These are phyloP conservation scores for Stephania japonica DNA, from an alignment of 164 flowering plant species.

Conservation along the genomic window DNA sequence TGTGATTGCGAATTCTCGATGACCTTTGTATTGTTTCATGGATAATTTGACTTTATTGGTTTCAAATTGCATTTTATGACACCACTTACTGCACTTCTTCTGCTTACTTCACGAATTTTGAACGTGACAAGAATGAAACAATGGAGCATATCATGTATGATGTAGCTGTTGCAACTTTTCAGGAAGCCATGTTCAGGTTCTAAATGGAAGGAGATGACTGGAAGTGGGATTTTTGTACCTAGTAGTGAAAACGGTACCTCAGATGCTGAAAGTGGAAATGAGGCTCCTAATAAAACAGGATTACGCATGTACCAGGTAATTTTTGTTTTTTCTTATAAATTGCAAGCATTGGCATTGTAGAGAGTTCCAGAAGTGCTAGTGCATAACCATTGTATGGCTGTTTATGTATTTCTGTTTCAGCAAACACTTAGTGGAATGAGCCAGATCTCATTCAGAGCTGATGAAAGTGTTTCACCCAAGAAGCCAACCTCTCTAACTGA, in stretches of 20 bases:
- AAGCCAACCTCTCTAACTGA: slow-evolving; percentile 70
- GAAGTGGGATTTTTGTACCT: slow-evolving; percentile 75
- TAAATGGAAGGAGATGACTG: slow-evolving; percentile 91
- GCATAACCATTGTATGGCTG: not conserved
- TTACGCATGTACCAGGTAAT: slow-evolving; percentile 81
- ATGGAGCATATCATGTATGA: too few species aligned
- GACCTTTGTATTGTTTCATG: too few species aligned
- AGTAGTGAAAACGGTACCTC: slow-evolving; percentile 44
- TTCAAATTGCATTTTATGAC: too few species aligned
- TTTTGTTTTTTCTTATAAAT: not conserved
- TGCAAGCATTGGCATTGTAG: not conserved
- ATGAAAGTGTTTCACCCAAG: slow-evolving; percentile 67
- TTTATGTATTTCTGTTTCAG: slow-evolving; percentile 24
- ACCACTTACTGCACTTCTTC: too few species aligned
- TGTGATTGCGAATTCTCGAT: too few species aligned
- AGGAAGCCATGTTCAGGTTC: slow-evolving; percentile 91
- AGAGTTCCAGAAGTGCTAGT: not conserved
- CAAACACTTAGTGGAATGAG: slow-evolving; percentile 81
- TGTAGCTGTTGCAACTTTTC: slow-evolving; percentile 8
- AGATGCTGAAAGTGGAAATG: slow-evolving; percentile 42
- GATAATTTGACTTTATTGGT: too few species aligned
- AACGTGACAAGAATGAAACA: too few species aligned
- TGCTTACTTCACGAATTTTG: too few species aligned
- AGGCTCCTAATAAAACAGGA: slow-evolving; percentile 54
- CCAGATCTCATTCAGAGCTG: slow-evolving; percentile 84